Base-by-base conservation (phyloP, 192 early-diverging fungal species). In the Entomortierella beljakovae region DNA sequence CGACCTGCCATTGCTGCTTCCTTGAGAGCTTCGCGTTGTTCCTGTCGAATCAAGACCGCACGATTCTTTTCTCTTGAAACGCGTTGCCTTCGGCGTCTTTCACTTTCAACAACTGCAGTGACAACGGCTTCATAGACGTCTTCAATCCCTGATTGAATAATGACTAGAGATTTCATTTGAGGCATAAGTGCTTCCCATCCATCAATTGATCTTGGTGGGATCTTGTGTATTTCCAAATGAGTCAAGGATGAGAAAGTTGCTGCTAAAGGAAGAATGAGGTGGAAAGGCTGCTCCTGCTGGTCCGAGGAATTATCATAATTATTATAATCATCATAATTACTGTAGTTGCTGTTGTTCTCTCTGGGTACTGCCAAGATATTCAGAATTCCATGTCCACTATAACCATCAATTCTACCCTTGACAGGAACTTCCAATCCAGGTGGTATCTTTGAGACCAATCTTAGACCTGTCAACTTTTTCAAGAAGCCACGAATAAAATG, bases 181-280 rank as follows among this genome's bases (percentile, higher is more conserved):
- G 54, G 48, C 71, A 81, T 74, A n/a, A 89, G 40, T n/a, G 48
- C 31, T 26, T 83, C 73, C 88, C 88, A 89, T 2, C 81, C 82
- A 28, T 82, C 80, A 28, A 86, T 62, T 20, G 76, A 64, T 13
- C 69, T 60, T 4, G 85, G 83, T 15, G 84, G 83, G 29, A 89
- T 64, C 52, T 84, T 76, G 61, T 80, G 64, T 10, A 89, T 64
- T 50, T 89, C 88, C 18, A 89, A 40, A 75, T 83, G 82, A 8
- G 80, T 68, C 34, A 89, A 54, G 34, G 66, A 57, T 46, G 81
- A 79, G 59, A 89, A 87, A 0, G 80, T 64, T 0, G 64, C 46
- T 4, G 80, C 61, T 56, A 79, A 48, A 1, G 75, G 75, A 2
- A 79, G 56, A 1, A 59, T 22, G 9, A 70, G 10, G n/a, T n/a